These are phyloP conservation scores for Hevea brasiliensis DNA, from an alignment of 345 rosid species.

Conservation along the genomic window DNA sequence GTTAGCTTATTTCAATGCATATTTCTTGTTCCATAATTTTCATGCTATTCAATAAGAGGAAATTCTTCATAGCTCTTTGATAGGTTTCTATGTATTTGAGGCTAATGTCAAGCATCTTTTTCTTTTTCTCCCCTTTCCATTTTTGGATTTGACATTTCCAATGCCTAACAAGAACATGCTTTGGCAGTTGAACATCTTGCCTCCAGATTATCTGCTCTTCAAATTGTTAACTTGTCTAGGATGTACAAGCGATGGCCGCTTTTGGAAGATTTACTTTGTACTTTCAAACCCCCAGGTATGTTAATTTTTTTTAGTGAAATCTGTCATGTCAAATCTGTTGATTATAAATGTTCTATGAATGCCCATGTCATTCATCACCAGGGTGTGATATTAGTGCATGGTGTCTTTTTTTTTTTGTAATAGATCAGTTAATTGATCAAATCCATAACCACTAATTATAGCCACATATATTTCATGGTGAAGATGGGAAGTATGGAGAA, in stretches of 20 bases:
- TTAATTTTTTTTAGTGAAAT: constrained; percentile 11
- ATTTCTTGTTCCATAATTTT: not conserved
- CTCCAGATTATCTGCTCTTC: constrained; percentile 74
- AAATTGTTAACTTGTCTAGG: constrained; percentile 93
- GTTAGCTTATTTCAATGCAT: not conserved
- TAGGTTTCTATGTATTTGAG: not conserved
- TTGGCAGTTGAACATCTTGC: constrained; percentile 78
- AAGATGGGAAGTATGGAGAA: not conserved
- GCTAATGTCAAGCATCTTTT: not conserved
- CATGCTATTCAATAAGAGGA: not conserved
- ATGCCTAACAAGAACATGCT: constrained; percentile 91
- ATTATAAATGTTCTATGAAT: constrained; percentile 1
- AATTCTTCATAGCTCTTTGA: not conserved
- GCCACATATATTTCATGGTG: not conserved
- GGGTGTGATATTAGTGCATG: not conserved
- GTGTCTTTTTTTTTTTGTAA: no score
- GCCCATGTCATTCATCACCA: not conserved
- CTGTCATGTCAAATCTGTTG: not conserved
- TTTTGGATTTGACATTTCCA: constrained; percentile 81
- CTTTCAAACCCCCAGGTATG: constrained; percentile 83
- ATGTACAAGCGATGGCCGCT: constrained; percentile 80
- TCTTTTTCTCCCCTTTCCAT: not conserved
- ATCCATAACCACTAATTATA: not conserved
- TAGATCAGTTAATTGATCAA: not conserved
- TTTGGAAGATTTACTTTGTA: constrained; percentile 96